A percentile compares a stretch with the other conserved stretches of the same genome.
Evolutionary conservation across 345 rosid species (phyloP).

Genomic region (Citrus mangshanensis): DNA sequence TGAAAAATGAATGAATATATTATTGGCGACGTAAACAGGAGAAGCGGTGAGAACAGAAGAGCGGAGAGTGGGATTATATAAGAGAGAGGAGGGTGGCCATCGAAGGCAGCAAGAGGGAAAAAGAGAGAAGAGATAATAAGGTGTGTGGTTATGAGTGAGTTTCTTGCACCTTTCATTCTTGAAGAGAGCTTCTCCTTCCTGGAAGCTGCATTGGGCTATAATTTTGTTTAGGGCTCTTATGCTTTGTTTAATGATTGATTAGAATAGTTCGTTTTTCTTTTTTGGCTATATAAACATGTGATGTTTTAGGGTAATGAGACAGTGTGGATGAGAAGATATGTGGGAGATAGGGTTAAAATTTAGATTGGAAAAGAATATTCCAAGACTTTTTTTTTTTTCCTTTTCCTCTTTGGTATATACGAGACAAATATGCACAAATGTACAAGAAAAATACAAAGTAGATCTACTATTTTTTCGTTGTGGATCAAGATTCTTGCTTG

Average conservation of each 20-base stretch:
- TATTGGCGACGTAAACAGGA: not conserved
- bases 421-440: not conserved
- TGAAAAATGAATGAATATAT: not conserved
- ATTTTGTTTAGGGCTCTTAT: not conserved
- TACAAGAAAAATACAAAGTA: no score
- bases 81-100: slow-evolving; percentile 25
- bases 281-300: not conserved
- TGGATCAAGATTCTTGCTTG: no score
- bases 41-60: not conserved
- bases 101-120: slow-evolving; percentile 9
- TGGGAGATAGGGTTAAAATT: not conserved
- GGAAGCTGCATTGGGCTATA: not conserved
- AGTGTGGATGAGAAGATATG: not conserved
- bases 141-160: slow-evolving; percentile 14
- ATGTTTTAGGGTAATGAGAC: not conserved
- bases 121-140: not conserved
- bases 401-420: not conserved
- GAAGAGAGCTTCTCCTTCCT: slow-evolving; percentile 37
- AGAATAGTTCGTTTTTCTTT: not conserved
- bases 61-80: slow-evolving; percentile 22
- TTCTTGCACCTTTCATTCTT: slow-evolving; percentile 26
- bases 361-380: not conserved
- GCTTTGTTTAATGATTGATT: not conserved
- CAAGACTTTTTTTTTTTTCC: not conserved
- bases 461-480: no score